phyloP scores from a whole-genome alignment of 2,329 filamentous ascomycete genomes.

The Fusarium austroafricanum region DNA sequence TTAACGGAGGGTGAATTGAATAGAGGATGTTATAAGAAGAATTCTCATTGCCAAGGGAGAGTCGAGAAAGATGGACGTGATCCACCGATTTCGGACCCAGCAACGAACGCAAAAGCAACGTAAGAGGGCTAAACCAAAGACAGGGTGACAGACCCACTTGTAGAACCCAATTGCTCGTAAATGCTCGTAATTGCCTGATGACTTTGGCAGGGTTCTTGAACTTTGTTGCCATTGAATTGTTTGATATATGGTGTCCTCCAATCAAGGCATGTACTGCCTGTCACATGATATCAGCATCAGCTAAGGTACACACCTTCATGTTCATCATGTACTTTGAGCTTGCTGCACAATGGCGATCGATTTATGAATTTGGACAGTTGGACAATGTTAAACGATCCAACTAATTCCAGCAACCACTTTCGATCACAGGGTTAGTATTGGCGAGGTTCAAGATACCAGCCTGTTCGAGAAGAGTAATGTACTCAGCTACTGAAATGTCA shows the following conservation, averaged over 20 bases:
- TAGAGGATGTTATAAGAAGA: conserved; percentile 14
- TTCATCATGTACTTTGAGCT: not conserved
- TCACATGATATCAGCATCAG: not conserved
- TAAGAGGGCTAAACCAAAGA: conserved; percentile 5
- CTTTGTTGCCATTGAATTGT: too few species aligned
- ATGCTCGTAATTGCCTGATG: not conserved
- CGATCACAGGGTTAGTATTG: not conserved
- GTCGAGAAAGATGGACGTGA: not conserved
- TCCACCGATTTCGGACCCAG: conserved; percentile 29
- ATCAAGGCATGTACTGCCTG: not conserved
- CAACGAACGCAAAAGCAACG: not conserved
- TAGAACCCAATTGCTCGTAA: not conserved
- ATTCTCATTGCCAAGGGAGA: conserved; percentile 13
- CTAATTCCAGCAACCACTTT: not conserved
- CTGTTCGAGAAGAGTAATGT: conserved; percentile 3
- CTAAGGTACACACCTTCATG: too few species aligned
- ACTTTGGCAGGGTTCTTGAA: not conserved
- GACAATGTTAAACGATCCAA: not conserved
- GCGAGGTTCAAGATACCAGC: not conserved
- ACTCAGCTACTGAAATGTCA: conserved; percentile 6
- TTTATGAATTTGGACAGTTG: too few species aligned
- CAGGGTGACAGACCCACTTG: conserved; percentile 1
- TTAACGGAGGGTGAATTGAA: conserved; percentile 10
- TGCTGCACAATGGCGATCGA: not conserved
- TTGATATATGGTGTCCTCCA: too few species aligned